Percentiles rank a stretch among this genome's conserved stretches.
These are phyloP conservation scores for Rhynchospora tenuis DNA, from an alignment of 176 grass and related monocot species.

Conservation along the genomic window DNA sequence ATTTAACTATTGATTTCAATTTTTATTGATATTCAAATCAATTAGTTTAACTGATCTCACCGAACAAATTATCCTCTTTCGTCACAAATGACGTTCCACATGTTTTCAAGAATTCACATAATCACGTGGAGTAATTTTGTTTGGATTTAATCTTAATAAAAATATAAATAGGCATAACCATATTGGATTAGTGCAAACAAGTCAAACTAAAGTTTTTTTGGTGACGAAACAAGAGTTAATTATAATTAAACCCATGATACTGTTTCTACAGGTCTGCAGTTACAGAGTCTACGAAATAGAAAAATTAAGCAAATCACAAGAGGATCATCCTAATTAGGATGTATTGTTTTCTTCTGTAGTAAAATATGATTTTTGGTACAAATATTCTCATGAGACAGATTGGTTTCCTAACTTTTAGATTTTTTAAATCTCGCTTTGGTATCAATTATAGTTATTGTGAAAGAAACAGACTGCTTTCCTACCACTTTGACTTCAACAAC, in stretches of 20 bases:
- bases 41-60: not conserved
- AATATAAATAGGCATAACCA: not conserved
- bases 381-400: conserved; percentile 37
- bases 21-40: not conserved
- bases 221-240: not conserved
- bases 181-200: not conserved
- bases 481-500: conserved; percentile 47
- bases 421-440: conserved; percentile 10
- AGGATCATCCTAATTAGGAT: not conserved
- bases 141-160: not conserved
- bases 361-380: conserved; percentile 36
- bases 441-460: conserved; percentile 27
- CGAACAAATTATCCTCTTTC: not conserved
- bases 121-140: not conserved
- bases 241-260: not conserved
- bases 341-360: not conserved
- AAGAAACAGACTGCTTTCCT: conserved; percentile 59
- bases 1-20: not conserved
- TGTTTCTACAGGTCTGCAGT: not conserved
- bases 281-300: not conserved
- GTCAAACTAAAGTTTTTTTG: not conserved
- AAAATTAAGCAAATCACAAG: conserved; percentile 9
- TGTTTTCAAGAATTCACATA: not conserved
- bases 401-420: conserved; percentile 34
- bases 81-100: not conserved